phyloP scores from a whole-genome alignment of 306 rosid species.

The Rosa chinensis region DNA sequence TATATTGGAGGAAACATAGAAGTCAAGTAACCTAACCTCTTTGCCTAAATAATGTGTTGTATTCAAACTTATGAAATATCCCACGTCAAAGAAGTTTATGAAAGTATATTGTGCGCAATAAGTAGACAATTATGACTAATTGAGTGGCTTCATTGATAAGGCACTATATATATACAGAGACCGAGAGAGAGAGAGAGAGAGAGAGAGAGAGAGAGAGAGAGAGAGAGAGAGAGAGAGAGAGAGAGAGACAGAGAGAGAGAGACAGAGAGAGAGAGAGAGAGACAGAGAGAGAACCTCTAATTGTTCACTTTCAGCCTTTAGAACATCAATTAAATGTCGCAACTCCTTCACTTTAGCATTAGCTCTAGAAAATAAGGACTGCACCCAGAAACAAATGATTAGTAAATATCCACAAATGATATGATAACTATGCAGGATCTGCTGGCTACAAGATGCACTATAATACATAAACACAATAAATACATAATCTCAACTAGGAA shows the following conservation, averaged over 20 bases:
- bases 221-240: not conserved
- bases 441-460: not conserved
- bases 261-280: not conserved
- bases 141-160: no score
- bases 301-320: slow-evolving; percentile 74
- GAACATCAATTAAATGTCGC: slow-evolving; percentile 56
- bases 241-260: not conserved
- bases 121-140: no score
- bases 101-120: no score
- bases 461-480: slow-evolving; percentile 4
- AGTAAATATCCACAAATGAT: slow-evolving; percentile 9
- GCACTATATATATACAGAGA: no score
- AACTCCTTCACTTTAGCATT: slow-evolving; percentile 60
- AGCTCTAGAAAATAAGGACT: slow-evolving; percentile 71
- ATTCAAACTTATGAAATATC: no score
- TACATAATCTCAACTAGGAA: not conserved
- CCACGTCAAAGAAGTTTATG: no score
- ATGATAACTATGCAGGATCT: not conserved
- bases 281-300: slow-evolving; percentile 57
- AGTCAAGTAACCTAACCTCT: no score
- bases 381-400: slow-evolving; percentile 39
- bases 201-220: no score
- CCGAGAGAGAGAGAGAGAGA: no score
- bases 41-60: no score
- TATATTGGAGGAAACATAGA: no score